Percentiles rank a stretch among this genome's conserved stretches.
These are phyloP conservation scores for Syncephalis plumigaleata DNA, from an alignment of 371 early-diverging fungal genomes.

Conservation along the genomic window DNA sequence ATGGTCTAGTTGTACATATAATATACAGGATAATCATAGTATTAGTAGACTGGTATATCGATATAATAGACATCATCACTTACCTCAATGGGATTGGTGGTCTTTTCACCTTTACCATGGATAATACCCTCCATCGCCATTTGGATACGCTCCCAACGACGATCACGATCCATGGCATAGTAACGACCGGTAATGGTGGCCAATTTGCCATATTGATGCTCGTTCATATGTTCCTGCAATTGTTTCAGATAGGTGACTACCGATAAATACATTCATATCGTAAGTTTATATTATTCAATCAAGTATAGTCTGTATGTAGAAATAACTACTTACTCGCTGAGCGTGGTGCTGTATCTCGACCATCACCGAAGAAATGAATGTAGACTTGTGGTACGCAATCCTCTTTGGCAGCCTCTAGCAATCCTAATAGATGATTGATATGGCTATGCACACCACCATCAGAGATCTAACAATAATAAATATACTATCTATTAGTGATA, in stretches of 20 bases:
- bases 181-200: conserved; percentile 95
- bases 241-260: conserved; percentile 44
- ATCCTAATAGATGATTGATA: conserved; percentile 77
- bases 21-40: too few species aligned
- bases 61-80: conserved; percentile 11
- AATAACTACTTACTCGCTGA: conserved; percentile 26
- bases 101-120: conserved; percentile 61
- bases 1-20: too few species aligned
- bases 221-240: conserved; percentile 42
- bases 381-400: conserved; percentile 71
- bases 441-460: conserved; percentile 99
- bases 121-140: conserved; percentile 83
- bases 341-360: conserved; percentile 94
- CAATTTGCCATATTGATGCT: conserved; percentile 57
- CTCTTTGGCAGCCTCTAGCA: conserved; percentile 76
- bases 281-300: too few species aligned
- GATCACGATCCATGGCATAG: conserved; percentile 99
- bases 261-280: neutral
- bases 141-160: conserved; percentile 96
- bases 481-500: too few species aligned
- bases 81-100: conserved; percentile 28
- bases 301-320: neutral
- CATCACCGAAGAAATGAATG: conserved; percentile 98
- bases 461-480: too few species aligned
- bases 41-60: neutral